Evolutionary conservation across 192 early-diverging fungal species (phyloP).

Genomic region (Entomortierella chlamydospora): DNA sequence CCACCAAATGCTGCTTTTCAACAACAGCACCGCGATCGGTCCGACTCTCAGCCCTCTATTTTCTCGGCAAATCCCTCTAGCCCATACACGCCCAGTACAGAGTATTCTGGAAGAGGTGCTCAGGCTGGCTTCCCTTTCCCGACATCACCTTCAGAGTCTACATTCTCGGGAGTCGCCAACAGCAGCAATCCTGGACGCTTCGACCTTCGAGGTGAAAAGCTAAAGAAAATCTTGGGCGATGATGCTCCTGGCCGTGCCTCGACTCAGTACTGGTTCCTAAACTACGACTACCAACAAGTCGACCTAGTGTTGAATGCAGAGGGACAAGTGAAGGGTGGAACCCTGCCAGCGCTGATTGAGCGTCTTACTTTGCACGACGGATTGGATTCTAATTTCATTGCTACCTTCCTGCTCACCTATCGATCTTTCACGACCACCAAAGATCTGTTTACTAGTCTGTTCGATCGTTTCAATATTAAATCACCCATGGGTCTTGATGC

Average conservation of each 20-base stretch:
- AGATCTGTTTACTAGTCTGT: conserved; percentile 81
- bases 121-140: conserved; percentile 68
- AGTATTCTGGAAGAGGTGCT: conserved; percentile 25
- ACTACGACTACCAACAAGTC: conserved; percentile 77
- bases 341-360: conserved; percentile 85
- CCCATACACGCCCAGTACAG: conserved; percentile 28
- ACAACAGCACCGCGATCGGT: conserved; percentile 18
- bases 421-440: conserved; percentile 89
- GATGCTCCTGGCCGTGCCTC: conserved; percentile 56
- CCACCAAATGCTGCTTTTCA: neutral
- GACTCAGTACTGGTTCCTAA: conserved; percentile 79
- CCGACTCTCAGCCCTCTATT: conserved; percentile 46
- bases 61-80: conserved; percentile 36
- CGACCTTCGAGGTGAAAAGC: conserved; percentile 26
- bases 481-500: conserved; percentile 74
- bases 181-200: conserved; percentile 52
- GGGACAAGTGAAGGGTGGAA: conserved; percentile 92
- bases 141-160: conserved; percentile 29
- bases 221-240: conserved; percentile 66
- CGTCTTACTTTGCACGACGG: conserved; percentile 92
- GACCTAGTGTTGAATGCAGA: conserved; percentile 88
- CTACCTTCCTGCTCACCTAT: conserved; percentile 96
- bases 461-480: conserved; percentile 81
- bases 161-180: conserved; percentile 17
- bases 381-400: conserved; percentile 84